phyloP scores from a whole-genome alignment of 2,329 filamentous ascomycete species.

The Diplodia corticola region DNA sequence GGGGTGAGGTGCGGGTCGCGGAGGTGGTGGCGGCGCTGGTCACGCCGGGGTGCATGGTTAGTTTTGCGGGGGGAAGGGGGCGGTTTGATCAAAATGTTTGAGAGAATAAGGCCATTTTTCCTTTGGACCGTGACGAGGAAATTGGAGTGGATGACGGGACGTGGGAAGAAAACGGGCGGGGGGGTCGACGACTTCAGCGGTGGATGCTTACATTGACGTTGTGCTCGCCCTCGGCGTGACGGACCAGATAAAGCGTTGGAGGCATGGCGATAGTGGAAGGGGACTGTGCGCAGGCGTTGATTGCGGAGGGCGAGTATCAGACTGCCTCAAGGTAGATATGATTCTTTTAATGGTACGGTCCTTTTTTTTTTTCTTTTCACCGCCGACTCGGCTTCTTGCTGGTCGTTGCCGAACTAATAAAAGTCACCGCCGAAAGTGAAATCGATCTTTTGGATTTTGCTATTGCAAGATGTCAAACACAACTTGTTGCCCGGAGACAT shows the following conservation, averaged over 20 bases:
- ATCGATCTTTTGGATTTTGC: not conserved
- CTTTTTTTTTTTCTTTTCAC: conserved; percentile 10
- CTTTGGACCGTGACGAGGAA: no score
- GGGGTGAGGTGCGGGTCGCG: conserved; percentile 78
- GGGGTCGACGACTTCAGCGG: no score
- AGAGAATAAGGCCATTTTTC: no score
- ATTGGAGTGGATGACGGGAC: no score
- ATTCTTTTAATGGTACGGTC: not conserved
- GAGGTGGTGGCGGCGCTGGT: conserved; percentile 63
- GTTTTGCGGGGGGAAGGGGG: not conserved
- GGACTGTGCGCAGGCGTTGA: not conserved
- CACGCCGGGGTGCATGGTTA: conserved; percentile 63
- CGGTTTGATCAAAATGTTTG: not conserved
- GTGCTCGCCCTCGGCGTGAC: conserved; percentile 75
- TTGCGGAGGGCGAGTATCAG: not conserved
- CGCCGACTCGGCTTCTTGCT: conserved; percentile 1
- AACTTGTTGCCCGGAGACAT: not conserved
- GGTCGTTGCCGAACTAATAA: not conserved
- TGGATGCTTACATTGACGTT: conserved; percentile 52
- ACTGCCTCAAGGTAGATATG: not conserved
- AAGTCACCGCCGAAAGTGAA: not conserved
- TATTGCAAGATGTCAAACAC: not conserved
- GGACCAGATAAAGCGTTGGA: conserved; percentile 63
- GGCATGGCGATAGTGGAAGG: conserved; percentile 35
- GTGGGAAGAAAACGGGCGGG: no score